A percentile compares a stretch with the other conserved stretches of the same genome.
Evolutionary conservation across 345 rosid species (phyloP).

Genomic region (sweet orange (Citrus sinensis)): DNA sequence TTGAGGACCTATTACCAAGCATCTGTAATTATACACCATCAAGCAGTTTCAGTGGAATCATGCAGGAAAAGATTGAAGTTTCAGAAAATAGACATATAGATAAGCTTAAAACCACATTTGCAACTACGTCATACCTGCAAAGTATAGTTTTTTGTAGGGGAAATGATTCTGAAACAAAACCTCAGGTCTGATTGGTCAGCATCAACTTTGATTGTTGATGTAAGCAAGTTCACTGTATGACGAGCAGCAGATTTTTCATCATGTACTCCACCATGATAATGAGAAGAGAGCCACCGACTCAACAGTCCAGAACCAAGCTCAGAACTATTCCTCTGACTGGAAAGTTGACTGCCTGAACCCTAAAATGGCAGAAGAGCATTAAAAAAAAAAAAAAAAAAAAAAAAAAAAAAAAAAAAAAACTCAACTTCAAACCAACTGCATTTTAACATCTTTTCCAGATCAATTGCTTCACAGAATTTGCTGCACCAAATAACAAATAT

Average conservation of each 20-base stretch:
- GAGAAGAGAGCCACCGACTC: slow-evolving; percentile 96
- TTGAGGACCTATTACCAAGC: slow-evolving; percentile 26
- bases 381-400: not conserved
- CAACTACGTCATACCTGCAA: slow-evolving; percentile 69
- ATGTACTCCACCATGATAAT: slow-evolving; percentile 90
- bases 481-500: slow-evolving; percentile 27
- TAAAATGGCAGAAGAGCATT: slow-evolving; percentile 14
- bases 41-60: not conserved
- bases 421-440: slow-evolving; percentile 12
- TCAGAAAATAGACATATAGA: not conserved
- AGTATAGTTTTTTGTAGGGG: slow-evolving; percentile 97
- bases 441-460: not conserved
- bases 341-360: slow-evolving; percentile 73
- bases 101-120: slow-evolving; percentile 16
- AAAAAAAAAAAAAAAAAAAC: not conserved
- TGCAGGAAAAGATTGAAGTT: slow-evolving; percentile 3
- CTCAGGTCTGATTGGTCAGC: slow-evolving; percentile 98
- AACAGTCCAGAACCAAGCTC: slow-evolving; percentile 95
- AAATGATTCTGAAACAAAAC: slow-evolving; percentile 98
- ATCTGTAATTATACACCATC: slow-evolving; percentile 4
- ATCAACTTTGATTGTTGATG: slow-evolving; percentile 96
- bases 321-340: slow-evolving; percentile 91
- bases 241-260: slow-evolving; percentile 99
- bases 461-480: slow-evolving; percentile 65
- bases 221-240: slow-evolving; percentile 98